A percentile compares a stretch with the other conserved stretches of the same genome.
Evolutionary conservation across 148 eudicot genomes (phyloP).

Genomic region (Gaultheria prostrata): DNA sequence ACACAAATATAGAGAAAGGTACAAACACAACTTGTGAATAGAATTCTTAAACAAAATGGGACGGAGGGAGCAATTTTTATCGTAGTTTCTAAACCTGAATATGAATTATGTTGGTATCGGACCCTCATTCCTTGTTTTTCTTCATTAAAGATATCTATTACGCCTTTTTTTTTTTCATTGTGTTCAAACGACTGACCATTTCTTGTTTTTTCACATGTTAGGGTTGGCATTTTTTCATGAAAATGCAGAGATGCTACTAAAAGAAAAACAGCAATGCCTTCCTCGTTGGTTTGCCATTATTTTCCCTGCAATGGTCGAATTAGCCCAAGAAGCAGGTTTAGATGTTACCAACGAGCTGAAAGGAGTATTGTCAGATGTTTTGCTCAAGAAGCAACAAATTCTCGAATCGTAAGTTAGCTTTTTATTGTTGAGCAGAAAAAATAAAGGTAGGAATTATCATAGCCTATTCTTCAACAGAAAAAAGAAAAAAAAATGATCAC

Average conservation of each 20-base stretch:
- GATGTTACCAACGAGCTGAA: not conserved
- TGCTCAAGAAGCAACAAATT: conserved; percentile 21
- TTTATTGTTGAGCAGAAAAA: too few relatives aligned
- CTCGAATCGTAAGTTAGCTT: conserved; percentile 16
- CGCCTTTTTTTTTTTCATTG: too few relatives aligned
- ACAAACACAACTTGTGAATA: not conserved
- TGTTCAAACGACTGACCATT: not conserved
- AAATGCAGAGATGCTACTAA: conserved; percentile 19
- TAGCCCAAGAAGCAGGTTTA: conserved; percentile 21
- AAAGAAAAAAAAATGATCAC: too few relatives aligned
- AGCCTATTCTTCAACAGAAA: too few relatives aligned
- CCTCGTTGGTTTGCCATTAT: conserved; percentile 30
- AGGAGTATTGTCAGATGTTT: not conserved
- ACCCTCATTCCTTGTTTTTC: too few relatives aligned
- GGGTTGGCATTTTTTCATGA: conserved; percentile 28
- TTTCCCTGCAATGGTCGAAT: conserved; percentile 29
- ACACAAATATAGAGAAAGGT: conserved; percentile 20
- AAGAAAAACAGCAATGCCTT: not conserved
- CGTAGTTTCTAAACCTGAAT: too few relatives aligned
- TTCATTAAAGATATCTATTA: too few relatives aligned
- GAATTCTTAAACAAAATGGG: not conserved
- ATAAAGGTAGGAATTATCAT: too few relatives aligned
- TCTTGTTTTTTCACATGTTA: not conserved
- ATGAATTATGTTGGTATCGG: too few relatives aligned
- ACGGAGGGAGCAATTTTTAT: too few relatives aligned